A percentile compares a stretch with the other conserved stretches of the same genome.
These are phyloP conservation scores for Boletellus ananiceps DNA, from an alignment of 768 basidiomycete species.

Conservation along the genomic window DNA sequence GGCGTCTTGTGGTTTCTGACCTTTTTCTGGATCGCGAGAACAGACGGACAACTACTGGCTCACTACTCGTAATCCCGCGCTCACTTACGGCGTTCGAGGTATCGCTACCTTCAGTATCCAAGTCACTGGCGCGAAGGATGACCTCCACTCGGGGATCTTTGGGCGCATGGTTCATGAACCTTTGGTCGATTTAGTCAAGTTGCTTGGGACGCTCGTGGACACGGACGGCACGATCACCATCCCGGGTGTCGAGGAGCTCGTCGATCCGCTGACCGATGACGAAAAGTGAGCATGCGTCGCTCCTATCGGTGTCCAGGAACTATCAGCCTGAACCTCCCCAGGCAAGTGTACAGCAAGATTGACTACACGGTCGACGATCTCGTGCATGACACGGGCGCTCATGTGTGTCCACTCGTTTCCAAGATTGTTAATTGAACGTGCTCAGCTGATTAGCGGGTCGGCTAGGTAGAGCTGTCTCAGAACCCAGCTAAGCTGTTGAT, in stretches of 20 bases:
- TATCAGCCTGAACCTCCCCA: not conserved
- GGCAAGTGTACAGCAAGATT: not conserved
- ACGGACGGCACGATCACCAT: constrained; percentile 71
- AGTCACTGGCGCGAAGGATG: constrained; percentile 73
- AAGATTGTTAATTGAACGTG: not conserved
- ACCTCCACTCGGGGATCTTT: constrained; percentile 86
- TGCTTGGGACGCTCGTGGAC: constrained; percentile 78
- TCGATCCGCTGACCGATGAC: constrained; percentile 59
- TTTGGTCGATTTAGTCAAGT: constrained; percentile 78
- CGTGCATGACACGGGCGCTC: not conserved
- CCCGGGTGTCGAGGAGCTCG: constrained; percentile 80
- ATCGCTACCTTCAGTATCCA: constrained; percentile 76
- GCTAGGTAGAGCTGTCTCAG: constrained; percentile 38
- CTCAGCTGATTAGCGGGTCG: constrained; percentile 28
- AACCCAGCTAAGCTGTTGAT: constrained; percentile 52
- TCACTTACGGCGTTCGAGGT: constrained; percentile 84
- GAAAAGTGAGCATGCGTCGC: not conserved
- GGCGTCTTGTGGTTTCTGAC: not conserved
- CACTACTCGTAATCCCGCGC: constrained; percentile 63
- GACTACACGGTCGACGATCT: not conserved
- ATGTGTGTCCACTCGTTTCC: not conserved
- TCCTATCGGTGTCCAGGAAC: not conserved
- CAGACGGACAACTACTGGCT: constrained; percentile 92
- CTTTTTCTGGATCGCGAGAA: not conserved
- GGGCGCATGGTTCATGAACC: constrained; percentile 76